phyloP scores from a whole-genome alignment of 768 basidiomycete genomes.

The Amanita fuliginea region DNA sequence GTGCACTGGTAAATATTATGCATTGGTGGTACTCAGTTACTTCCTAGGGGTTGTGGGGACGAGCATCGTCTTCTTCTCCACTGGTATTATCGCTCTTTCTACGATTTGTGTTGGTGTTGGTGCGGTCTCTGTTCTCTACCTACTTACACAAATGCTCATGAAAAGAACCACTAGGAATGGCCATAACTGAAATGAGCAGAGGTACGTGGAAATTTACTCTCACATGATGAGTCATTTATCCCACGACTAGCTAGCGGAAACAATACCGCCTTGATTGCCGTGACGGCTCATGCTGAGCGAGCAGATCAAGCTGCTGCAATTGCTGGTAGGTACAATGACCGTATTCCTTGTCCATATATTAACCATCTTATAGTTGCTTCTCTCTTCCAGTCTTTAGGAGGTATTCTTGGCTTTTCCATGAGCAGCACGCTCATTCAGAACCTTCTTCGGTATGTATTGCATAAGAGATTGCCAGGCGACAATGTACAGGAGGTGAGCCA shows the following conservation, averaged over 20 bases:
- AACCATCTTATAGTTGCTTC: conserved; percentile 35
- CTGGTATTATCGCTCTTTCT: conserved; percentile 27
- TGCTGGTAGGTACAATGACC: conserved; percentile 28
- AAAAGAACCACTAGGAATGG: conserved; percentile 25
- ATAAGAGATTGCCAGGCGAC: conserved; percentile 26
- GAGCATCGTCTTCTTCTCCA: conserved; percentile 23
- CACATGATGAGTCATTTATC: no score
- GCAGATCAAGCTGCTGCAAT: conserved; percentile 57
- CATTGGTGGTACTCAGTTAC: conserved; percentile 34
- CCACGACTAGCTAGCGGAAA: conserved; percentile 19
- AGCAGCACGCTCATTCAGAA: conserved; percentile 46
- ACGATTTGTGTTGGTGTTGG: conserved; percentile 28
- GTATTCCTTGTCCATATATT: not conserved
- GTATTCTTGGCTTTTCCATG: conserved; percentile 44
- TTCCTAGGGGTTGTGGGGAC: conserved; percentile 26
- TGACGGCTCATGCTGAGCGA: conserved; percentile 54
- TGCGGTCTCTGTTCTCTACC: conserved; percentile 13
- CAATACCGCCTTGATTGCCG: conserved; percentile 46
- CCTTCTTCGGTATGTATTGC: conserved; percentile 33
- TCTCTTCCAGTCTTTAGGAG: conserved; percentile 55
- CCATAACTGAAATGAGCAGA: conserved; percentile 27
- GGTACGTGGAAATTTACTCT: conserved; percentile 15
- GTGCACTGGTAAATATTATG: conserved; percentile 45
- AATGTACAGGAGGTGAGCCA: conserved; percentile 43
- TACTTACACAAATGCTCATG: not conserved